Evolutionary conservation across 1,284 basidiomycete genomes (phyloP), one percentile per base, ranked within the genome.

Genomic region (Malassezia dermatis): DNA sequence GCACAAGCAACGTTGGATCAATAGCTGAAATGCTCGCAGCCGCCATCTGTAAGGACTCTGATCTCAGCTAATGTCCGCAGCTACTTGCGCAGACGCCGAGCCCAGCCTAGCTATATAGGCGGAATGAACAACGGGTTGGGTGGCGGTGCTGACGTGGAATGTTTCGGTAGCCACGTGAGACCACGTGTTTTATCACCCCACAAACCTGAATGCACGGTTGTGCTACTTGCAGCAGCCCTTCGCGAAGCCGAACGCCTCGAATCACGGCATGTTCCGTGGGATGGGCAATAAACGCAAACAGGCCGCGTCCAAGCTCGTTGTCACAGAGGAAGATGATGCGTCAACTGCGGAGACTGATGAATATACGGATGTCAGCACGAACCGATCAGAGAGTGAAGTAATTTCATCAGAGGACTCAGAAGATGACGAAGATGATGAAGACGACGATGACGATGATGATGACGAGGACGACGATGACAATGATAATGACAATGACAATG

Each of bases 241-340:
- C 27, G 13, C 37, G 19, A 19, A 39, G 37, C 41, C 41, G 26
- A 43, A 17, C 26, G 21, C 21, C 3, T 39, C 6, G 12, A 43
- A 43, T 30, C 27, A 32, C 30, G n/a, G 44, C 30, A 46, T 39
- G 31, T n/a, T 39, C 21, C 35, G 27, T 48, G 17, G 13, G 11
- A 48, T 32, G 34, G 30, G 23, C 8, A 21, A 13, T 13, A 13
- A 15, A 19, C 46, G 30, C 15, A 42, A 48, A 26, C 40, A 40
- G 13, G 19, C 17, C 19, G 19, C 23, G 13, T 28, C 44, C 27
- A 42, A 32, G 3, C 40, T 57, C 3, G 55, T 57, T 15, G 40
- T 57, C 11, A 24, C 49, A 7, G 55, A 57, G 26, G 55, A 52
- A 13, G 55, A 57, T 11, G 55, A 57, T 19, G 15, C 30, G 17